Evolutionary conservation across 2,329 filamentous ascomycete genomes (phyloP), one percentile per base, ranked within the genome.

Genomic region (Nemania sp.): DNA sequence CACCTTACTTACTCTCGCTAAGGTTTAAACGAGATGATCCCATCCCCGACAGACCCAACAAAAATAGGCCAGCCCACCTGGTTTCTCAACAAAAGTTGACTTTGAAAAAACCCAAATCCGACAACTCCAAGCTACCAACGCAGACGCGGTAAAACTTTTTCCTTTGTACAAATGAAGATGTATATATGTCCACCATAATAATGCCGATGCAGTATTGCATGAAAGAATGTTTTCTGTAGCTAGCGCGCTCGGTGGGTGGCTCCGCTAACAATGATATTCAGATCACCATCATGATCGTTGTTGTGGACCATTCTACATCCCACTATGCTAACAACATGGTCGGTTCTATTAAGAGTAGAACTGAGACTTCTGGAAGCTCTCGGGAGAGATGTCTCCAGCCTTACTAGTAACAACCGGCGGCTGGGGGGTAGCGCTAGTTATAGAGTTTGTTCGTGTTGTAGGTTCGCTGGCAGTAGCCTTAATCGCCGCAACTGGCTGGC

Each of bases 321-420:
- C 5, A 20, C 24, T 13, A 32, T 41, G 22, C 22, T 11, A 51
- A 22, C 5, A 47, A n/a, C 3, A 8, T 7, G 2, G 22, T 51
- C 7, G n/a, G n/a, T n/a, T n/a, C n/a, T 45, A 18, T 73, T 81
- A 88, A 20, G 85, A 86, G 78, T 88, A 87, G 72, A 88, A 89
- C 59, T 87, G 85, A 58, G 86, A 85, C 75, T 87, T 86, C 74
- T 88, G 86, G 79, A 89, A 88, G 70, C 83, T 85, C 69, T 86
- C 86, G 0, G 82, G 82, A 1, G 84, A 84, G 11, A 86, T 83
- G 59, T 86, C 86, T 26, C 86, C 85, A 57, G 84, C 82, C 77
- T 85, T 87, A 65, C 81, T 81, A 20, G 80, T 81, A 47, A 84
- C 76, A 0, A 76, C 74, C 4, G 76, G 77, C 15, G 75, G 74